Evolutionary conservation across 805 yeast species (phyloP), one percentile per base, ranked within the genome.

Genomic region (Candida berthetii): DNA sequence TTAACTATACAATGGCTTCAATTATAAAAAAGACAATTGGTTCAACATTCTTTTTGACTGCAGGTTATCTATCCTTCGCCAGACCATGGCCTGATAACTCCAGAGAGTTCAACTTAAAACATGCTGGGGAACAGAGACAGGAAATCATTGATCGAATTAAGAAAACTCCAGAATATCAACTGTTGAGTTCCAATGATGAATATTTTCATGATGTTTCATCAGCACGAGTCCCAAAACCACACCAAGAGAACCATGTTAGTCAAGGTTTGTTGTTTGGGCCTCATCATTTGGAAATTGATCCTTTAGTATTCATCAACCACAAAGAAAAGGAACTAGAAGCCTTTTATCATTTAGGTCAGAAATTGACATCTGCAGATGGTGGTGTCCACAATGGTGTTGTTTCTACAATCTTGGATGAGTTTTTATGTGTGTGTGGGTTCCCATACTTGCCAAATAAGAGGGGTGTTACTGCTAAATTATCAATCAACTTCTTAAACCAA

Each of bases 401-500:
- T 5, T 74, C 95, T 2, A 80, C 95, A 2, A 59, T 91, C 13
- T 48, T 91, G 40, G 98, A 91, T 61, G 97, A 90, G 57, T 82
- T 84, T 0, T 64, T 91, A 24, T 87, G 96, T 53, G 71, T 79
- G 35, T 85, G 95, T 54, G 98, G 96, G 14, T 91, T 89, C 57
- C 79, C 87, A 3, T 65, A 73, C 22, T 66, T 91, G 11, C 98
- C 98, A 1, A 78, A 80, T 43, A 74, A 79, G 42, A 71, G 83
- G 39, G 99, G 98, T 13, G 96, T 93, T 19, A 91, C 99, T 0
- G 99, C 96, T 0, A 73, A 71, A 39, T 66, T 91, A 35, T 62
- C 73, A 3, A 68, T 91, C 8, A 69, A 83, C 40, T 91, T 87
- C 60, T 31, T 52, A 9, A 45, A 56, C n/a, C 71, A 72, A 34